phyloP scores from a whole-genome alignment of 352 stramenopile species.

The Globisporangium paddicum region DNA sequence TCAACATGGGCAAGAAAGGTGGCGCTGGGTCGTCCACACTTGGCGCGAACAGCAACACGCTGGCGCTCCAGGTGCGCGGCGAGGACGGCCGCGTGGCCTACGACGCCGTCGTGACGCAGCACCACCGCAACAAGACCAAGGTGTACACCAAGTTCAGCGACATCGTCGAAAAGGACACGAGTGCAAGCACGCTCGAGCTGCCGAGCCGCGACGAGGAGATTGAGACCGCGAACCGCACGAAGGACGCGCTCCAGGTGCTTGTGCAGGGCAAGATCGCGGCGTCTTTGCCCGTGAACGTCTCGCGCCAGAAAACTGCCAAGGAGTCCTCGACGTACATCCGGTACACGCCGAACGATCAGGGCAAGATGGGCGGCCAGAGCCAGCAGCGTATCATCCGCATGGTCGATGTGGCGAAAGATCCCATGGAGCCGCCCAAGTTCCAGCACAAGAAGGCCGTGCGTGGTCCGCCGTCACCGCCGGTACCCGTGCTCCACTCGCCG shows the following conservation, averaged over 20 bases:
- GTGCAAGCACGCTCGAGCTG: constrained; percentile 30
- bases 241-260: constrained; percentile 87
- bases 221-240: constrained; percentile 63
- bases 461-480: constrained; percentile 85
- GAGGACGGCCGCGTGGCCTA: constrained; percentile 88
- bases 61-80: constrained; percentile 93
- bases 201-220: constrained; percentile 60
- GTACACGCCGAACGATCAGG: constrained; percentile 82
- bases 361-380: constrained; percentile 40
- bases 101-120: constrained; percentile 96
- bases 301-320: constrained; percentile 90
- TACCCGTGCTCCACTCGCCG: constrained; percentile 91
- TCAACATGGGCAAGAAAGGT: constrained; percentile 93
- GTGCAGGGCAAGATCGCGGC: constrained; percentile 91
- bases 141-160: constrained; percentile 94
- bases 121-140: constrained; percentile 92
- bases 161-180: constrained; percentile 89
- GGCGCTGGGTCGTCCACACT: constrained; percentile 20
- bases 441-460: constrained; percentile 97
- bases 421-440: constrained; percentile 99
- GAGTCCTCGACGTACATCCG: constrained; percentile 80
- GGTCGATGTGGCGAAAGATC: constrained; percentile 98
- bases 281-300: constrained; percentile 60
- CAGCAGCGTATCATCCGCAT: constrained; percentile 98
- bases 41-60: constrained; percentile 26